Base-by-base conservation (phyloP, 371 early-diverging fungal species). In the Dentiscutata heterogama region DNA sequence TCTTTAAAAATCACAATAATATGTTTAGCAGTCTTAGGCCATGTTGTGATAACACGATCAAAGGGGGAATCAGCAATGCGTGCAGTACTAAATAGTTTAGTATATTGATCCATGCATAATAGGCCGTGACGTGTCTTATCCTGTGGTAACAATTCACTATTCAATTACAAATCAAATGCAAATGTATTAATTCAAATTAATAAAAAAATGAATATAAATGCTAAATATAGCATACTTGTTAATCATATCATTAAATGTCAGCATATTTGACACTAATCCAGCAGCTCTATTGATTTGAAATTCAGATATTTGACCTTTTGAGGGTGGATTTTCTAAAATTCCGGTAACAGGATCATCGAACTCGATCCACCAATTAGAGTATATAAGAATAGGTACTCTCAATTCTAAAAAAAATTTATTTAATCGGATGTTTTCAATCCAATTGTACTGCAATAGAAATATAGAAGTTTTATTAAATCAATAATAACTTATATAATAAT, bases 71-170 rank as follows among this genome's bases (percentile, higher is more conserved):
- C 89, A 22, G 97, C 93, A 72, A 95, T 91, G 51, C 98, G 91
- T 46, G 91, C 89, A 1, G 94, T 90, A n/a, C 96, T 95, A 88
- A 97, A 97, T 85, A 95, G 90, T 51, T 90, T 88, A 79, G 91
- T 92, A 85, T 94, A 93, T 87, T 98, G 97, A 87, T 97, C 91
- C 98, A 98, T 97, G 86, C 96, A 96, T 46, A 96, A 85, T 0
- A 96, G 95, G 2, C 87, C 87, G 42, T 92, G 91, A 39, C 92
- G 89, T 56, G 93, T 90, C 73, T 83, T 85, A 81, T 97, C 97
- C 13, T 94, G 89, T 14, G 94, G 89, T 71, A 97, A 82, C 35
- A 84, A 72, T 81, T 94, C 92, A 25, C 88, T 89, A 29, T 68
- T 16, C 20, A 22, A 68, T 68, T 8, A 53, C 27, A 29, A 11